A percentile compares a stretch with the other conserved stretches of the same genome.
Evolutionary conservation across 306 rosid species (phyloP).

Genomic region (Cyclanthera cordifolia): DNA sequence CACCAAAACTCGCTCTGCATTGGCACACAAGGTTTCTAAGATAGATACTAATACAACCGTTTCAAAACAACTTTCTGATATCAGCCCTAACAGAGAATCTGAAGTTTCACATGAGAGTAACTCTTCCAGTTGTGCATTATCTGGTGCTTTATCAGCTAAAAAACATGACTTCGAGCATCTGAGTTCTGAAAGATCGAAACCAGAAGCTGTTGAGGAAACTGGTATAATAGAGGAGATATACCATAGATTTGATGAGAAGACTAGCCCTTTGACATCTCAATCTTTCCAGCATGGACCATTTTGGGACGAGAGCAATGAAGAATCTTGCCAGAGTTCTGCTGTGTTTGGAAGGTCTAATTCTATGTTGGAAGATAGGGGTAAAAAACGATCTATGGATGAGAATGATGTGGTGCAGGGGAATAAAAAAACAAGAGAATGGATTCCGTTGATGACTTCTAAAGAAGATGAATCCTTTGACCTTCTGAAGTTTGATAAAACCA

Average conservation of each 20-base stretch:
- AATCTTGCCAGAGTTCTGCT: slow-evolving; percentile 22
- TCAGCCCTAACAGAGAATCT: slow-evolving; percentile 20
- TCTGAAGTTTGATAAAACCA: slow-evolving; percentile 36
- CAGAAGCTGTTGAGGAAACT: slow-evolving; percentile 25
- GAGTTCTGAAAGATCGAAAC: slow-evolving; percentile 31
- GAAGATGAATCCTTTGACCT: slow-evolving; percentile 36
- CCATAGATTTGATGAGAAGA: slow-evolving; percentile 33
- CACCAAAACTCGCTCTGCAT: slow-evolving; percentile 61
- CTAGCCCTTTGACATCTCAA: slow-evolving; percentile 24
- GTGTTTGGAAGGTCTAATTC: slow-evolving; percentile 33
- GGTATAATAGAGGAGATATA: slow-evolving; percentile 32
- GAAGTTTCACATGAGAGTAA: slow-evolving; percentile 26
- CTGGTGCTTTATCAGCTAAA: slow-evolving; percentile 26
- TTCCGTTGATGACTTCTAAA: slow-evolving; percentile 36
- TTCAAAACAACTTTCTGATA: slow-evolving; percentile 19
- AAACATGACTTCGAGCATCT: slow-evolving; percentile 27
- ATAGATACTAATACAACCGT: slow-evolving; percentile 26
- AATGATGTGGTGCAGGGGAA: slow-evolving; percentile 38
- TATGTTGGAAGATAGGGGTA: slow-evolving; percentile 45
- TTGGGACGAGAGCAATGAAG: slow-evolving; percentile 28
- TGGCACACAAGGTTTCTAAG: slow-evolving; percentile 37
- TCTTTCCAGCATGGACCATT: slow-evolving; percentile 34
- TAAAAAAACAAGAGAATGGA: slow-evolving; percentile 53
- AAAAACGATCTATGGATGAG: slow-evolving; percentile 48
- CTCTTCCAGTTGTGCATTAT: slow-evolving; percentile 28